Evolutionary conservation across 345 rosid species (phyloP), one percentile per base, ranked within the genome.

Genomic region (Noccaea bulbosa): DNA sequence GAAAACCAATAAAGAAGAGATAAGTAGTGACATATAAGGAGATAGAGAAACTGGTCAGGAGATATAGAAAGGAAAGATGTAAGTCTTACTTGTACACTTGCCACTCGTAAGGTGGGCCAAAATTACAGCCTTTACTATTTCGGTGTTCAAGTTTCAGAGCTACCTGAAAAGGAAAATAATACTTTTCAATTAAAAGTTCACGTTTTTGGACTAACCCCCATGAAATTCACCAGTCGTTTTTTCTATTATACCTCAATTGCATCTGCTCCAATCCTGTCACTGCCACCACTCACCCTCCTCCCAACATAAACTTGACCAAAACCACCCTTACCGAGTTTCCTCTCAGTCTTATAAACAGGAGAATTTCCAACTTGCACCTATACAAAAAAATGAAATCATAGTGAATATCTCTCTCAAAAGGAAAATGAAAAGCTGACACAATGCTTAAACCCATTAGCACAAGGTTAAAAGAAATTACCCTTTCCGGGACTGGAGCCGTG

Each of bases 291-390:
- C 47, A 83, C 86, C 70, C 98, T 82, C 75, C 91, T 81, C 58
- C 99, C 99, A 48, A 94, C 92, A 83, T 86, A 94, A 51, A 94
- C 99, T 82, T 94, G 99, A 38, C 99, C 98, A 81, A 94, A 94
- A 48, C 99, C 99, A 78, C 99, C 99, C 79, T 94, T 94, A 15
- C 99, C 99, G 76, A 94, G 80, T 79, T 88, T 94, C 77, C 85
- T 88, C 52, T 87, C 99, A 2, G 84, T 79, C 85, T 79, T 91
- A 81, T 89, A 94, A 59, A 82, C 58, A 62, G 98, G 98, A 71
- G 99, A 94, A 67, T 80, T 86, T 11, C 92, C 97, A 78, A 94
- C 89, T 82, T 89, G 96, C 53, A 91, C 97, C 99, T 94, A 75
- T 16, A 78, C 49, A 27, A 71, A 47, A 68, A 68, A 67, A 65